These are phyloP conservation scores for Rutstroemia sydowiana DNA, from an alignment of 2,329 filamentous ascomycete genomes.

Conservation along the genomic window DNA sequence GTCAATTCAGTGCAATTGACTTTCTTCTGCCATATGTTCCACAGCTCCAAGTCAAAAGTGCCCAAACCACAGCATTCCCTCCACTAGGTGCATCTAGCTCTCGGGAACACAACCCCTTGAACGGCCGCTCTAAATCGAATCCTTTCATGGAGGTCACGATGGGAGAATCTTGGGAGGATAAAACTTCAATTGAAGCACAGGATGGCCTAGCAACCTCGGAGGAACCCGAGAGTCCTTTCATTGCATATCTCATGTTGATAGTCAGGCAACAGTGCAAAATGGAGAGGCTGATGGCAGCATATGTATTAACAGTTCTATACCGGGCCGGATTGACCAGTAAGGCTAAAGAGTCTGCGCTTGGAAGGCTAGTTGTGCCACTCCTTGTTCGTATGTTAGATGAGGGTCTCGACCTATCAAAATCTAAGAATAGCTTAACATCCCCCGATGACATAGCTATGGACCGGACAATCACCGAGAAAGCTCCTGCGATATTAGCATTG, in stretches of 20 bases:
- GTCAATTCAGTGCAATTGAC: conserved; percentile 52
- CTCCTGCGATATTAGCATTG: conserved; percentile 68
- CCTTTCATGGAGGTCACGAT: background rate
- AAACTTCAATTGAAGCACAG: conserved; percentile 2
- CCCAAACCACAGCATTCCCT: conserved; percentile 43
- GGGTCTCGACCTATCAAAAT: conserved; percentile 32
- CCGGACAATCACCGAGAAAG: conserved; percentile 57
- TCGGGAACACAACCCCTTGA: conserved; percentile 31
- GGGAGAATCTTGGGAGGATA: background rate
- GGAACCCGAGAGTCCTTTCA: conserved; percentile 60
- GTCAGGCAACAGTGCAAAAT: conserved; percentile 50
- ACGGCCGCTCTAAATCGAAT: conserved; percentile 16
- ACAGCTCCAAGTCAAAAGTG: conserved; percentile 33
- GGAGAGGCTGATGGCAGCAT: conserved; percentile 60
- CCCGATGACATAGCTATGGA: conserved; percentile 34
- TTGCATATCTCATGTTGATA: conserved; percentile 65
- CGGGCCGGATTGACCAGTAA: conserved; percentile 59
- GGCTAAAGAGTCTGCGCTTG: conserved; percentile 55
- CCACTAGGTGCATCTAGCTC: conserved; percentile 41
- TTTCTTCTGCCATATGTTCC: conserved; percentile 53
- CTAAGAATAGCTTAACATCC: conserved; percentile 34
- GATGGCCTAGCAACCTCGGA: conserved; percentile 37
- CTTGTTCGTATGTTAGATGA: conserved; percentile 60
- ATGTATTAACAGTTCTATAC: conserved; percentile 62
- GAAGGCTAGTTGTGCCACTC: conserved; percentile 61